Conservation (phyloP, 2,329 filamentous ascomycete genomes). For the Beauveria medogensis region DNA sequence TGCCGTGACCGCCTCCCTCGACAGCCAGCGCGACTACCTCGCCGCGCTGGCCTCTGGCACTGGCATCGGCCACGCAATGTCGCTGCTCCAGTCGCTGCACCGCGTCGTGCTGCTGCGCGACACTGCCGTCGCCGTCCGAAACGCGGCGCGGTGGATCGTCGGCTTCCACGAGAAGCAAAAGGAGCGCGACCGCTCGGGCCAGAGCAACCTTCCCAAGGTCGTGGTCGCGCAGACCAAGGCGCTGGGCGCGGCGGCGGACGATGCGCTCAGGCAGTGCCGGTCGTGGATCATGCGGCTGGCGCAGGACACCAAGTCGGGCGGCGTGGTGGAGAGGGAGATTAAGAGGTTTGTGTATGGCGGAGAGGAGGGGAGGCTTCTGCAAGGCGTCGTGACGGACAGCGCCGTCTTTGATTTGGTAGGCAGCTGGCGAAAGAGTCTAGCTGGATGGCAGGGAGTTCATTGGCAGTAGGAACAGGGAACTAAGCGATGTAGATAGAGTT, state of each 20-base stretch:
- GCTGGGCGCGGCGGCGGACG: constrained; percentile 23
- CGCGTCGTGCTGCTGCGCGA: constrained; percentile 30
- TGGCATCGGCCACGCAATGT: constrained; percentile 15
- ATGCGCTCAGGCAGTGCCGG: constrained; percentile 26
- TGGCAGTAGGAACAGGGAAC: neutral
- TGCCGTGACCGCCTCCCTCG: constrained; percentile 20
- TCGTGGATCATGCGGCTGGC: constrained; percentile 22
- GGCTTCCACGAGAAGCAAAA: constrained; percentile 30
- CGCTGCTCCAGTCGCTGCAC: constrained; percentile 27
- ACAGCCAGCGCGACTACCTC: constrained; percentile 18
- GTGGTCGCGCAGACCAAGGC: constrained; percentile 26
- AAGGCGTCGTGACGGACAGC: constrained; percentile 19
- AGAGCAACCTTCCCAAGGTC: constrained; percentile 30
- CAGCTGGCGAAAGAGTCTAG: constrained; percentile 27
- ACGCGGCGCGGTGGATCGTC: constrained; percentile 26
- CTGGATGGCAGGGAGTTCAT: constrained; percentile 22
- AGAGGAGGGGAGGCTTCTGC: constrained; percentile 13
- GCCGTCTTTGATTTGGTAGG: constrained; percentile 21
- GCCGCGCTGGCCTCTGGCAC: constrained; percentile 6
- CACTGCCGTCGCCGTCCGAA: constrained; percentile 25
- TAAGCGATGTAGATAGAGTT: no score
- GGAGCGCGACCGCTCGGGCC: constrained; percentile 31
- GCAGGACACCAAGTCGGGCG: constrained; percentile 19
- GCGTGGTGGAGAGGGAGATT: constrained; percentile 20
- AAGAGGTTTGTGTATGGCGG: constrained; percentile 23